phyloP scores from a whole-genome alignment of 2,329 filamentous ascomycete genomes.

The Immersiporthe knoxdaviesiana region DNA sequence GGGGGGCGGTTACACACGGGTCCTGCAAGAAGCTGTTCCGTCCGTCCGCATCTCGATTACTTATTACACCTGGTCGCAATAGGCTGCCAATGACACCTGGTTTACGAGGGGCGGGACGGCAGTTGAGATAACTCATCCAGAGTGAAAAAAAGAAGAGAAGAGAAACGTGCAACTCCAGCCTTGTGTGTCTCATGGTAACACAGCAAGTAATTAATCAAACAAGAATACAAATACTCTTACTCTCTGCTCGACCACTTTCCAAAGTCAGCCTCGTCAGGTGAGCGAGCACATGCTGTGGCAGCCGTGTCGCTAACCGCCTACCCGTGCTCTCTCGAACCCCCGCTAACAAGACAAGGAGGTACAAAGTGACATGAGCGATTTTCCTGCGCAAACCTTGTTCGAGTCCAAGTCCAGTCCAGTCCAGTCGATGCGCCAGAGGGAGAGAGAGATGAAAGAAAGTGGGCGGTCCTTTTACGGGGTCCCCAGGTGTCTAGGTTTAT shows the following conservation, averaged over 20 bases:
- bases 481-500: neutral
- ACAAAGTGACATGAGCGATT: constrained; percentile 10
- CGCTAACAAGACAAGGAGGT: neutral
- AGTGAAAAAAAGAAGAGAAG: too few relatives aligned
- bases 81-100: too few relatives aligned
- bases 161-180: too few relatives aligned
- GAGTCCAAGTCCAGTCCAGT: neutral
- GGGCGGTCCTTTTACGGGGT: neutral
- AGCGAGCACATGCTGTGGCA: neutral
- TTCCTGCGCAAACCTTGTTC: neutral
- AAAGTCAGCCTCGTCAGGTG: neutral
- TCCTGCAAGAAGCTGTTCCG: neutral
- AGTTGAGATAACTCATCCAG: too few relatives aligned
- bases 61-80: neutral
- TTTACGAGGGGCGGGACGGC: too few relatives aligned
- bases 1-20: neutral
- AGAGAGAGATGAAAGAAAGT: too few relatives aligned
- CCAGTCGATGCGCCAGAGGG: neutral
- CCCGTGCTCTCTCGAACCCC: too few relatives aligned
- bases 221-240: too few relatives aligned
- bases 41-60: neutral
- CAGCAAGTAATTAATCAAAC: neutral
- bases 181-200: too few relatives aligned
- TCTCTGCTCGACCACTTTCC: too few relatives aligned
- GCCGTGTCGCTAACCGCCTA: neutral